These are phyloP conservation scores for Taiozyma onychis DNA, from an alignment of 1,139 yeast species.

Conservation along the genomic window DNA sequence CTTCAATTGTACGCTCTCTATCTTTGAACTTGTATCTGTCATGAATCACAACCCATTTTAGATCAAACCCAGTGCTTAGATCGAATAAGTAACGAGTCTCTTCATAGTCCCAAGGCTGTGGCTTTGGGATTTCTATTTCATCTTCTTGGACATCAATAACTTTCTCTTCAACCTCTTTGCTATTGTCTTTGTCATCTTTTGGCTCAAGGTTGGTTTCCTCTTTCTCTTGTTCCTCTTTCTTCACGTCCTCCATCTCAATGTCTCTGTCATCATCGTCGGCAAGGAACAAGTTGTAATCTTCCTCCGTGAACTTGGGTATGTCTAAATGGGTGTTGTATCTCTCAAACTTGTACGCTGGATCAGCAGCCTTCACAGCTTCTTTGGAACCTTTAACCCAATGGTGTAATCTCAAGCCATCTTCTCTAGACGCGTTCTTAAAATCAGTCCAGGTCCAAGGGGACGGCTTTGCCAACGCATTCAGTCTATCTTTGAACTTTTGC, in stretches of 20 bases:
- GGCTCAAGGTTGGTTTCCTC: not conserved
- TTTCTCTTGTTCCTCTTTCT: constrained; percentile 23
- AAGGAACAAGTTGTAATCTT: constrained; percentile 55
- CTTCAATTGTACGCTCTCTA: constrained; percentile 47
- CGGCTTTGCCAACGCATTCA: constrained; percentile 55
- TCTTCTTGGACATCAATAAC: constrained; percentile 1
- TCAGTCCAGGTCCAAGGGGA: constrained; percentile 76
- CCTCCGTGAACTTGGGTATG: constrained; percentile 64
- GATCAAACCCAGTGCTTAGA: constrained; percentile 65
- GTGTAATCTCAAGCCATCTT: constrained; percentile 43
- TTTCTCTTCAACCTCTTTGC: not conserved
- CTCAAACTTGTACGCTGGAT: constrained; percentile 63
- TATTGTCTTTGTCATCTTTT: not conserved
- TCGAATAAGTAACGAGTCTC: constrained; percentile 77
- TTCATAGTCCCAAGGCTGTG: constrained; percentile 56
- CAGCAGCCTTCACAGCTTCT: constrained; percentile 35
- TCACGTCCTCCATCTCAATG: constrained; percentile 21
- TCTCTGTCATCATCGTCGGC: constrained; percentile 27
- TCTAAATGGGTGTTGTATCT: constrained; percentile 68
- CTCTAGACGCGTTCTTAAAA: constrained; percentile 52
- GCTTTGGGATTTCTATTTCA: constrained; percentile 1
- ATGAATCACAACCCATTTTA: constrained; percentile 80
- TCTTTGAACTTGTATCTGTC: constrained; percentile 58
- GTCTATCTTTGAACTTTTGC: constrained; percentile 57
- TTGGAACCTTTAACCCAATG: constrained; percentile 89